A percentile compares a stretch with the other conserved stretches of the same genome.
phyloP scores from a whole-genome alignment of 2,329 filamentous ascomycete species.

The Aspergillus ochraceus region DNA sequence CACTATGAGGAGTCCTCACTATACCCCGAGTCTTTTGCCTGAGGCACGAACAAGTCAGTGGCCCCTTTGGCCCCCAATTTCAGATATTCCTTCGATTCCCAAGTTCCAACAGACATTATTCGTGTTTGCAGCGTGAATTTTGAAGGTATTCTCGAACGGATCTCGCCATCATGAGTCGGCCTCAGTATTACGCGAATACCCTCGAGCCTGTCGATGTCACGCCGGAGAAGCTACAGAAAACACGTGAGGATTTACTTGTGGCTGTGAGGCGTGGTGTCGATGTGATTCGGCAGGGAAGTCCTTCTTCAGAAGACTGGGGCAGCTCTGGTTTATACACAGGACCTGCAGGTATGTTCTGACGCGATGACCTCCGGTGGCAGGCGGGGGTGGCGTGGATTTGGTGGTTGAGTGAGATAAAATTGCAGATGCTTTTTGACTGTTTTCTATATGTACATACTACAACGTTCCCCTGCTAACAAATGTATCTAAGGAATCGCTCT shows the following conservation, averaged over 20 bases:
- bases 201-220: conserved; percentile 23
- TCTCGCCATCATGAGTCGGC: conserved; percentile 3
- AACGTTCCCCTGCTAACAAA: conserved; percentile 5
- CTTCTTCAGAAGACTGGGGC: conserved; percentile 24
- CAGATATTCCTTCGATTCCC: neutral
- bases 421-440: neutral
- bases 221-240: conserved; percentile 15
- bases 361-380: neutral
- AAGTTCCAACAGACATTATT: neutral
- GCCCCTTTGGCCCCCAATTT: neutral
- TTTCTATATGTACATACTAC: neutral
- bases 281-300: conserved; percentile 25
- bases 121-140: neutral
- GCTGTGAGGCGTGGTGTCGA: conserved; percentile 30
- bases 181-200: conserved; percentile 29
- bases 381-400: neutral
- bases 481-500: conserved; percentile 34
- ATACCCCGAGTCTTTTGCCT: neutral
- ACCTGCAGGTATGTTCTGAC: conserved; percentile 28
- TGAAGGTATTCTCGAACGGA: neutral
- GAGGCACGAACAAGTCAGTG: neutral
- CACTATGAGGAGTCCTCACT: neutral
- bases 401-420: neutral
- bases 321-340: conserved; percentile 32
- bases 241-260: conserved; percentile 28